phyloP scores from a whole-genome alignment of 345 rosid genomes.

The Leavenworthia alabamica region DNA sequence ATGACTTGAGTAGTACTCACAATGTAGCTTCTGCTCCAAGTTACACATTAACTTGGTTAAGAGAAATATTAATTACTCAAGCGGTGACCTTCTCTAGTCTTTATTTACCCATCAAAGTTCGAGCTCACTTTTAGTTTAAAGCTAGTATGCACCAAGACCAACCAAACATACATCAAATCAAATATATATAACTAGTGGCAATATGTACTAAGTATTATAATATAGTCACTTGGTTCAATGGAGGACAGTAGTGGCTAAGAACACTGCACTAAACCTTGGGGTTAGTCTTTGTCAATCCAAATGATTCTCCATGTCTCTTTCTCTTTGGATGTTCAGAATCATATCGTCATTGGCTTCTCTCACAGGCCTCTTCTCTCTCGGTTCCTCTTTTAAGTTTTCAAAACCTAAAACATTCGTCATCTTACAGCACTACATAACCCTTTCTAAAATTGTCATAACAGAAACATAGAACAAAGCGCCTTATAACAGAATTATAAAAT shows the following conservation, averaged over 20 bases:
- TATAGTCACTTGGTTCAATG: conserved; percentile 30
- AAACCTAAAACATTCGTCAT: not conserved
- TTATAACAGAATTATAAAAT: conserved; percentile 41
- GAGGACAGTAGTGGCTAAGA: conserved; percentile 11
- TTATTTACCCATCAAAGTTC: conserved; percentile 25
- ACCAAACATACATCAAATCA: too few species aligned
- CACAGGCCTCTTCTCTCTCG: not conserved
- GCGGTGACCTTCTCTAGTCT: conserved; percentile 30
- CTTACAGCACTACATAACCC: not conserved
- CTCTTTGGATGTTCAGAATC: conserved; percentile 29
- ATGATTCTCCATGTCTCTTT: conserved; percentile 33
- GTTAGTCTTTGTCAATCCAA: conserved; percentile 37
- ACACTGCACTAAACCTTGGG: conserved; percentile 38
- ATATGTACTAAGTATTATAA: not conserved
- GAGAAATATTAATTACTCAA: conserved; percentile 21
- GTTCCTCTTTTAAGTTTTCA: not conserved
- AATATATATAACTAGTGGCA: conserved; percentile 8
- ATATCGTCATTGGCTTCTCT: conserved; percentile 2
- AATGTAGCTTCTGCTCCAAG: conserved; percentile 25
- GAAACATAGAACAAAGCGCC: conserved; percentile 15
- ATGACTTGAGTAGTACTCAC: conserved; percentile 29
- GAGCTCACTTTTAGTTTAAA: conserved; percentile 23
- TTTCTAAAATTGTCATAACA: not conserved
- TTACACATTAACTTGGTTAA: conserved; percentile 5
- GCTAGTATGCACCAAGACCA: conserved; percentile 10